Evolutionary conservation across 768 basidiomycete genomes (phyloP).

Genomic region (Leucosporidium yakuticum): DNA sequence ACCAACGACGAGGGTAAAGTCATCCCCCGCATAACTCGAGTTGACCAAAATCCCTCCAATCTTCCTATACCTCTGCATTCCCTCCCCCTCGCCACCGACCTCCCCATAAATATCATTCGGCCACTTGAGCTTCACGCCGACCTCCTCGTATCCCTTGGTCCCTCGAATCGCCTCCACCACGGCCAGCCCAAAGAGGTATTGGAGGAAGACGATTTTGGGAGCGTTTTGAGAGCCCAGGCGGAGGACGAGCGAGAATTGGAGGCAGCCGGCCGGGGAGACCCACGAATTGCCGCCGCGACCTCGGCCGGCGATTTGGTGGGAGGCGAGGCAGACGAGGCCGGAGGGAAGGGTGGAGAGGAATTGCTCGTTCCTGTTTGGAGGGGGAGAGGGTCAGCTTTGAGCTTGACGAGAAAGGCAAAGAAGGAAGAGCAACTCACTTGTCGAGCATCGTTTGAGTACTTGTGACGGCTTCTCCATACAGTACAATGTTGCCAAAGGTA

Average conservation of each 20-base stretch:
- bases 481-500: slow-evolving; percentile 42
- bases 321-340: slow-evolving; percentile 75
- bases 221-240: slow-evolving; percentile 56
- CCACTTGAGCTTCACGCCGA: slow-evolving; percentile 79
- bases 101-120: slow-evolving; percentile 90
- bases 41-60: slow-evolving; percentile 89
- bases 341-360: slow-evolving; percentile 64
- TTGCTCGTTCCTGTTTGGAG: slow-evolving; percentile 61
- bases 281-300: slow-evolving; percentile 84
- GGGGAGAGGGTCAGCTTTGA: neutral
- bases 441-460: slow-evolving; percentile 94
- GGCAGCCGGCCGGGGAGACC: slow-evolving; percentile 85
- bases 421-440: slow-evolving; percentile 56
- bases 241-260: slow-evolving; percentile 72
- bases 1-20: slow-evolving; percentile 77
- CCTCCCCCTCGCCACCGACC: slow-evolving; percentile 42
- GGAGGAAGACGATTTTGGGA: slow-evolving; percentile 76
- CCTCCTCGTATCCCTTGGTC: slow-evolving; percentile 52
- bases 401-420: neutral
- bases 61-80: slow-evolving; percentile 54
- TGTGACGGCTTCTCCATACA: slow-evolving; percentile 84
- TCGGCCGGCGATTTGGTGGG: slow-evolving; percentile 77
- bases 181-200: slow-evolving; percentile 85
- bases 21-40: slow-evolving; percentile 67
- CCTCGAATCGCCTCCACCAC: slow-evolving; percentile 63